Conservation (phyloP, 1,284 basidiomycete species). For the Rhizopogon hawkerae region DNA sequence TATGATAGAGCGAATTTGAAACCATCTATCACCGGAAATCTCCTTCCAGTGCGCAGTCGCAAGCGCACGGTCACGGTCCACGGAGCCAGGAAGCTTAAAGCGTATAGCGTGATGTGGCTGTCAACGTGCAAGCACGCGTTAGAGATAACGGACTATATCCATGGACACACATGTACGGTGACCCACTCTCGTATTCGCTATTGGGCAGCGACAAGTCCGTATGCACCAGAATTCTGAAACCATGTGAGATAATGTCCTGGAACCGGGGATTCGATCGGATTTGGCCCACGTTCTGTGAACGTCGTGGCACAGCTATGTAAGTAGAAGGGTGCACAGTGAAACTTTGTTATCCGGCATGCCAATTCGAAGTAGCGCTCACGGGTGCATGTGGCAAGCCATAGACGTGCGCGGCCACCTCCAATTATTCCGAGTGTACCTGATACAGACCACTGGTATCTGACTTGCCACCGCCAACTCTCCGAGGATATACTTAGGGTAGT, state of each 20-base stretch:
- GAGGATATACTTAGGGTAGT: neutral
- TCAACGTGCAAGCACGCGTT: neutral
- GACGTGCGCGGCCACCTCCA: too few relatives aligned
- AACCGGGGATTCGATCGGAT: neutral
- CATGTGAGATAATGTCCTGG: neutral
- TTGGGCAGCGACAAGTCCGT: neutral
- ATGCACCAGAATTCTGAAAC: neutral
- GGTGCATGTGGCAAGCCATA: too few relatives aligned
- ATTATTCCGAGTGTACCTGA: neutral
- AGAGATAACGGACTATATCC: neutral
- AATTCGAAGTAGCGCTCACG: too few relatives aligned
- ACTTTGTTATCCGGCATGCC: too few relatives aligned
- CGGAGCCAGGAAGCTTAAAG: neutral
- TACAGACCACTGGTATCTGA: too few relatives aligned
- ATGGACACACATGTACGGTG: neutral
- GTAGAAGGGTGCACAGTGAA: too few relatives aligned
- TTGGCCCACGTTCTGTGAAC: neutral
- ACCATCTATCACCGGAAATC: neutral
- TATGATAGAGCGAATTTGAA: neutral
- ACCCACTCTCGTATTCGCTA: neutral
- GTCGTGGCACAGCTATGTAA: too few relatives aligned
- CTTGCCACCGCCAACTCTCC: neutral
- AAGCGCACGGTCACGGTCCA: neutral
- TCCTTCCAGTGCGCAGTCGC: neutral
- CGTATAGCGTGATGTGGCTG: neutral